A percentile compares a stretch with the other conserved stretches of the same genome.
phyloP scores from a whole-genome alignment of 1,139 yeast genomes.

The Insectozyma bohioensis region DNA sequence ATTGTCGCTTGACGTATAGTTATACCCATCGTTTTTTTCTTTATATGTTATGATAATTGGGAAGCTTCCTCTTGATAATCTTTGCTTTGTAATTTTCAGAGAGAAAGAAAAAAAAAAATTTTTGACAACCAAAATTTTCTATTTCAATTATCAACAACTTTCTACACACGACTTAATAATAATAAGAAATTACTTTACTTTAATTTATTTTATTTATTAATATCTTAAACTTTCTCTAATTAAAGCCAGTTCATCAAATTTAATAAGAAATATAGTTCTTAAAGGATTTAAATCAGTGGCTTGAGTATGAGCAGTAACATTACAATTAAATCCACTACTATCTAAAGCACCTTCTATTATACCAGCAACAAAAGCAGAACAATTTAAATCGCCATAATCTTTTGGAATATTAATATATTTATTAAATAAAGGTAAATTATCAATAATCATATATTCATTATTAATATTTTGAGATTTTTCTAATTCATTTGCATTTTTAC shows the following conservation, averaged over 20 bases:
- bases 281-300: constrained; percentile 62
- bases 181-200: constrained; percentile 1
- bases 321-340: constrained; percentile 75
- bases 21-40: constrained; percentile 70
- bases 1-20: constrained; percentile 88
- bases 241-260: constrained; percentile 63
- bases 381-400: constrained; percentile 76
- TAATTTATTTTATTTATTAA: constrained; percentile 1
- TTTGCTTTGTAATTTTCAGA: neutral
- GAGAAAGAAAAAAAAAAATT: constrained; percentile 2
- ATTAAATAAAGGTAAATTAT: constrained; percentile 73
- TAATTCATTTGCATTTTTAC: constrained; percentile 79
- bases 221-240: constrained; percentile 48
- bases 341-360: constrained; percentile 88
- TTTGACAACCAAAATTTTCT: too few relatives aligned
- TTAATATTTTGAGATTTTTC: constrained; percentile 82
- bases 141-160: too few relatives aligned
- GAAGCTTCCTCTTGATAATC: too few relatives aligned
- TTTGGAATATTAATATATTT: constrained; percentile 78
- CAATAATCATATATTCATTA: constrained; percentile 85
- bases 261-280: constrained; percentile 81
- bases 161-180: too few relatives aligned
- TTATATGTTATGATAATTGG: too few relatives aligned
- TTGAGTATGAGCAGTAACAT: constrained; percentile 85
- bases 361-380: constrained; percentile 89